Conservation (phyloP, 2,329 filamentous ascomycete genomes). For the Capronia epimyces region DNA sequence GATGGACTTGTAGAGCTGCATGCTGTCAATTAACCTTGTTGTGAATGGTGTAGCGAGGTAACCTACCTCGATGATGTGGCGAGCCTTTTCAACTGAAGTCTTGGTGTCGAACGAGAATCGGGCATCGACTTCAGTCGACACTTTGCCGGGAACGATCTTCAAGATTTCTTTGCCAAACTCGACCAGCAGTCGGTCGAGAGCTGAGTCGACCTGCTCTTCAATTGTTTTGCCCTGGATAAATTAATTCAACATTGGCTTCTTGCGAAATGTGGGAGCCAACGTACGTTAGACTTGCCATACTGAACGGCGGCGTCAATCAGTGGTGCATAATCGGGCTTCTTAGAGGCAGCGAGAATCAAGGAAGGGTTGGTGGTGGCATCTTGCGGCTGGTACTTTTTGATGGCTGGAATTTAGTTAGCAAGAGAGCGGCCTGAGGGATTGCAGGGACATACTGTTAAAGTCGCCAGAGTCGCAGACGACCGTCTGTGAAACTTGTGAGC, state of each 20-base stretch:
- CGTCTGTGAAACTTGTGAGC: slow-evolving; percentile 50
- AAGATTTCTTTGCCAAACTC: slow-evolving; percentile 98
- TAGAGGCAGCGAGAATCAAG: slow-evolving; percentile 93
- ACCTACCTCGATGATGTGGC: slow-evolving; percentile 88
- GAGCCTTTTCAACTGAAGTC: slow-evolving; percentile 87
- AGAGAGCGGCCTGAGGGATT: slow-evolving; percentile 16
- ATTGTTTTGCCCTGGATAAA: slow-evolving; percentile 50
- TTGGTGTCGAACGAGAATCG: slow-evolving; percentile 92
- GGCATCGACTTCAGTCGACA: slow-evolving; percentile 97
- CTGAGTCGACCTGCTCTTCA: slow-evolving; percentile 79
- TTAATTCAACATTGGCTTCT: slow-evolving; percentile 3
- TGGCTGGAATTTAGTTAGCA: slow-evolving; percentile 55
- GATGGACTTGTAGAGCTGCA: slow-evolving; percentile 83
- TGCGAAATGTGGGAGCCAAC: slow-evolving; percentile 27
- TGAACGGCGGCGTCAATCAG: slow-evolving; percentile 80
- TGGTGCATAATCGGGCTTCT: slow-evolving; percentile 93
- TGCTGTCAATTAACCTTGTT: neutral
- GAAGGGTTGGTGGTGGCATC: slow-evolving; percentile 99
- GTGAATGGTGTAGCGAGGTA: neutral
- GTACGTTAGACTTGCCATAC: slow-evolving; percentile 74
- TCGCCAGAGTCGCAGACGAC: slow-evolving; percentile 97
- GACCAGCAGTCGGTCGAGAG: slow-evolving; percentile 89
- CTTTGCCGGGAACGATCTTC: slow-evolving; percentile 93
- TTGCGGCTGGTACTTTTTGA: slow-evolving; percentile 99
- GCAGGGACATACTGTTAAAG: slow-evolving; percentile 62